Evolutionary conservation across 148 eudicot genomes (phyloP), one percentile per base, ranked within the genome.

Genomic region (Rhododendron ferrugineum): DNA sequence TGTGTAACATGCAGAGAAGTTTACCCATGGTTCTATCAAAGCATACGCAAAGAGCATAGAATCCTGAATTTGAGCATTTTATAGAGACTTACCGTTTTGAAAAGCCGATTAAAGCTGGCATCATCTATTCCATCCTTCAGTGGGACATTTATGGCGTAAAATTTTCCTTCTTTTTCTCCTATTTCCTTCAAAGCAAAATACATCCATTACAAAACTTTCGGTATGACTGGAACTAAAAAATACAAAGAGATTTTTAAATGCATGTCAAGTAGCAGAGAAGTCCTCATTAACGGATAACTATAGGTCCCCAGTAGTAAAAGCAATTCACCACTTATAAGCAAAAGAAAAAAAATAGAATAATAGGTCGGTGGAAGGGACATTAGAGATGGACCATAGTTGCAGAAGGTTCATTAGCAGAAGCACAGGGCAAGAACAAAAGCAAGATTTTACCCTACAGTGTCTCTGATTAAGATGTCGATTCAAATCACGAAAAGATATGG

Each of bases 51-150:
- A 68, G 70, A 81, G 47, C 36, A 13, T 62, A 62, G 37, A n/a
- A 15, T n/a, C 44, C 22, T 22, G 44, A 47, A 84, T 20, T 80
- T 72, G 40, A 22, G 82, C 11, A 68, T 77, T 72, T 20, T 36
- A 62, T 37, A 72, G 8, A 64, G 79, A 87, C 93, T 87, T 92
- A 97, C 99, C 80, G 94, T 88, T 89, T 95, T 97, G 92, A 97
- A 97, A 85, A 97, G 93, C 47, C 98, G 92, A 13, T 91, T 94
- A 83, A 95, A 97, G 90, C 98, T 97, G 85, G 85, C 76, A 85
- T 97, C 99, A 90, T 97, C 99, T 81, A 97, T 97, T 76, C 99
- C 99, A 90, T 97, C 96, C 93, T 94, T 97, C 49, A 97, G 95
- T 46, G 99, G 99, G 56, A 97, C 98, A 88, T 97, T 97, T 42